Evolutionary conservation across 83 land plant species (phyloP).

Genomic region (Isoetes engelmannii): DNA sequence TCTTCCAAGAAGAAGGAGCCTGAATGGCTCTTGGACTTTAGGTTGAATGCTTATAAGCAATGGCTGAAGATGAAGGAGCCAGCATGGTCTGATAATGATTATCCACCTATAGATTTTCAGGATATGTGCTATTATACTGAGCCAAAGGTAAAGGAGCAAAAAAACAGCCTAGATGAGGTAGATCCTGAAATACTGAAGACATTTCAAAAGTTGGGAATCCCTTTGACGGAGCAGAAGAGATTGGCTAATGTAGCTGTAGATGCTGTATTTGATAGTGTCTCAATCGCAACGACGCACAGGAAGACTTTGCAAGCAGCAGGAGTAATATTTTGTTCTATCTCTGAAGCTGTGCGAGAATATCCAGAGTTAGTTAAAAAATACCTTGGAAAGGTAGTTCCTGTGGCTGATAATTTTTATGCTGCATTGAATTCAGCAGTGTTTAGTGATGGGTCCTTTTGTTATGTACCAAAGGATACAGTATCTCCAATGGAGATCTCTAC

Average conservation of each 20-base stretch:
- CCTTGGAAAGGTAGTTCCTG: slow-evolving; percentile 83
- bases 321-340: slow-evolving; percentile 95
- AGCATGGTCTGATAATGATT: slow-evolving; percentile 76
- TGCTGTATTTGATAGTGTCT: slow-evolving; percentile 91
- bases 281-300: slow-evolving; percentile 97
- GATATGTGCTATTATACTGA: slow-evolving; percentile 78
- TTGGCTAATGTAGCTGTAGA: slow-evolving; percentile 98
- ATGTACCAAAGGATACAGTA: slow-evolving; percentile 78
- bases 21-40: slow-evolving; percentile 86
- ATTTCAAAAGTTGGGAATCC: slow-evolving; percentile 75
- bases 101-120: slow-evolving; percentile 75
- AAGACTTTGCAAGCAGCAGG: slow-evolving; percentile 70
- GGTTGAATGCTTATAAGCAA: slow-evolving; percentile 64
- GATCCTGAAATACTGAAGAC: slow-evolving; percentile 81
- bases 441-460: slow-evolving; percentile 98
- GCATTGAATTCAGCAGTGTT: slow-evolving; percentile 96
- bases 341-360: slow-evolving; percentile 84
- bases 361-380: slow-evolving; percentile 87
- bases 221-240: slow-evolving; percentile 84
- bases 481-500: slow-evolving; percentile 99
- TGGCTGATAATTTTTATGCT: slow-evolving; percentile 88
- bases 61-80: slow-evolving; percentile 85
- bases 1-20: slow-evolving; percentile 84
- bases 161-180: slow-evolving; percentile 89
- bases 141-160: slow-evolving; percentile 79